phyloP scores from a whole-genome alignment of 345 rosid species.

The Melastoma malabathricum region DNA sequence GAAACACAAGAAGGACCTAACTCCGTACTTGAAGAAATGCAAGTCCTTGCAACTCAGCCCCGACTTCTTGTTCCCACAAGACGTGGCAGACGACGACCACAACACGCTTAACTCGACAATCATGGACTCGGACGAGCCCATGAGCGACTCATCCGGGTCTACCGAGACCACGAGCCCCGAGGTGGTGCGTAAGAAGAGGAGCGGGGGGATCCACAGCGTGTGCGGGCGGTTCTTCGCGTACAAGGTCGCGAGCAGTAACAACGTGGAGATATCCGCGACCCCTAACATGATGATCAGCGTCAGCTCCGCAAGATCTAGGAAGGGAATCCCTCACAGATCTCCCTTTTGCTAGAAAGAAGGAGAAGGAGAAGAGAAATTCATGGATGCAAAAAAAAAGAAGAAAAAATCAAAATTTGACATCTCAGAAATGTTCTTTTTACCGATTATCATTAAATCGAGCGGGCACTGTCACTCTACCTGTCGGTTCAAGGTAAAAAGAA shows the following conservation, averaged over 20 bases:
- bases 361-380: slow-evolving; percentile 1
- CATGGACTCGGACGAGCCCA: slow-evolving; percentile 57
- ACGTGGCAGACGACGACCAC: slow-evolving; percentile 51
- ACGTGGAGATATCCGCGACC: slow-evolving; percentile 30
- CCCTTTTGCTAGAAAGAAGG: slow-evolving; percentile 54
- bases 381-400: background rate
- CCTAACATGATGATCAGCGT: slow-evolving; percentile 26
- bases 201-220: slow-evolving; percentile 33
- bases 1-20: slow-evolving; percentile 59
- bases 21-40: slow-evolving; percentile 55
- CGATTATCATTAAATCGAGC: too few relatives aligned
- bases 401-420: background rate
- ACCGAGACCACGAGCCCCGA: slow-evolving; percentile 24
- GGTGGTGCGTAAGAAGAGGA: slow-evolving; percentile 39
- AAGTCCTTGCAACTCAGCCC: slow-evolving; percentile 64
- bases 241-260: slow-evolving; percentile 40
- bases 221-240: slow-evolving; percentile 39
- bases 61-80: slow-evolving; percentile 81
- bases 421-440: too few relatives aligned
- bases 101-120: slow-evolving; percentile 60
- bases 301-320: slow-evolving; percentile 33
- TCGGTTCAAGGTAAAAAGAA: too few relatives aligned
- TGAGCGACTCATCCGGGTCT: slow-evolving; percentile 62
- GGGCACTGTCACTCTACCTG: too few relatives aligned
- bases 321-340: slow-evolving; percentile 89